Conservation (phyloP, 2,329 filamentous ascomycete species). For the Nemania sp. region DNA sequence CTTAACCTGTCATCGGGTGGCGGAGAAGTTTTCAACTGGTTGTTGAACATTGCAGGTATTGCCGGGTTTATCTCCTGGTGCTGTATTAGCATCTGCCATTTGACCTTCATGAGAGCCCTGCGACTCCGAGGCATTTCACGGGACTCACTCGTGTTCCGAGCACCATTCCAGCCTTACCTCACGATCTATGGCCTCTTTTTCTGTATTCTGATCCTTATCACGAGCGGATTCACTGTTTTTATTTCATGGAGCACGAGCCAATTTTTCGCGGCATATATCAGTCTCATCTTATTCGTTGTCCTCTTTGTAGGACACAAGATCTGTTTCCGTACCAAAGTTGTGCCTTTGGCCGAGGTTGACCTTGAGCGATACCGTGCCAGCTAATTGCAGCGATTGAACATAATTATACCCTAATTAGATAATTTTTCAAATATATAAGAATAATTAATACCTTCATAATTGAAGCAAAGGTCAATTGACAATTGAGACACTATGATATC, state of each 20-base stretch:
- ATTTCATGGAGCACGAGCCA: slow-evolving; percentile 62
- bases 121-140: slow-evolving; percentile 60
- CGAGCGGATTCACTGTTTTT: slow-evolving; percentile 70
- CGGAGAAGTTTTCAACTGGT: slow-evolving; percentile 69
- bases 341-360: slow-evolving; percentile 35
- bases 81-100: slow-evolving; percentile 65
- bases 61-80: slow-evolving; percentile 73
- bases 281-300: slow-evolving; percentile 64
- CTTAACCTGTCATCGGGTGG: slow-evolving; percentile 65
- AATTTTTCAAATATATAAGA: background rate
- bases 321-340: slow-evolving; percentile 34
- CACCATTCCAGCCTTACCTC: slow-evolving; percentile 65
- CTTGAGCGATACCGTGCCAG: slow-evolving; percentile 34
- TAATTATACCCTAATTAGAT: background rate
- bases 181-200: slow-evolving; percentile 69
- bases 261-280: slow-evolving; percentile 69
- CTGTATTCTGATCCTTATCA: slow-evolving; percentile 65
- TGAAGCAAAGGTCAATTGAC: background rate
- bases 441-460: background rate
- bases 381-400: background rate
- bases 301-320: slow-evolving; percentile 65
- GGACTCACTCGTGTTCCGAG: slow-evolving; percentile 61
- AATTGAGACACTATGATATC: no score
- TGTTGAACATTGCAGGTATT: slow-evolving; percentile 70
- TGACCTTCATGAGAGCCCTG: slow-evolving; percentile 67